These are phyloP conservation scores for Colletotrichum destructivum DNA, from an alignment of 2,329 filamentous ascomycete genomes.

Conservation along the genomic window DNA sequence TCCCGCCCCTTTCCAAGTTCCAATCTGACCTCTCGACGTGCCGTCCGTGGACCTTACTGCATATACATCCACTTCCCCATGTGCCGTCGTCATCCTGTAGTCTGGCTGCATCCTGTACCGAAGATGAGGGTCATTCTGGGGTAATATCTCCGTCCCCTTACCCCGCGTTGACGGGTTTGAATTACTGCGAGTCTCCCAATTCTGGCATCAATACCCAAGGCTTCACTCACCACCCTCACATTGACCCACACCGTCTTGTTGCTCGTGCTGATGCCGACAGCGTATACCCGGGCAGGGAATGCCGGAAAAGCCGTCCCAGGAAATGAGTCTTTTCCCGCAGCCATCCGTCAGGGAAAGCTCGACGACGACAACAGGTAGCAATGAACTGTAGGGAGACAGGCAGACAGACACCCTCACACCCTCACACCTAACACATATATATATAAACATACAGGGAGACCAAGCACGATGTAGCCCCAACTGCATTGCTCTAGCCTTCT, in stretches of 20 bases:
- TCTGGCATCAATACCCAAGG: not conserved
- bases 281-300: not conserved
- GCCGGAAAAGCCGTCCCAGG: slow-evolving; percentile 9
- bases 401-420: too few species aligned
- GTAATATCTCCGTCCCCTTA: slow-evolving; percentile 33
- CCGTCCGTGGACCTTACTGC: not conserved
- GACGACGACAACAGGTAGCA: not conserved
- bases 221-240: not conserved
- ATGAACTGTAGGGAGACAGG: not conserved
- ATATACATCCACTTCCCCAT: slow-evolving; percentile 6
- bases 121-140: slow-evolving; percentile 15
- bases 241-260: not conserved
- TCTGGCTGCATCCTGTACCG: not conserved
- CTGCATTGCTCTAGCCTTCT: not conserved
- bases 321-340: not conserved
- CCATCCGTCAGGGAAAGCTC: not conserved
- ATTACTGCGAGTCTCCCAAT: slow-evolving; percentile 22
- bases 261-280: not conserved
- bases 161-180: slow-evolving; percentile 25
- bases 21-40: not conserved
- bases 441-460: too few species aligned
- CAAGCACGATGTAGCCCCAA: too few species aligned
- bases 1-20: too few species aligned
- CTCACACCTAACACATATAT: not conserved
- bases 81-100: not conserved